Evolutionary conservation across 148 eudicot genomes (phyloP).

Genomic region (Dianthus caryophyllus): DNA sequence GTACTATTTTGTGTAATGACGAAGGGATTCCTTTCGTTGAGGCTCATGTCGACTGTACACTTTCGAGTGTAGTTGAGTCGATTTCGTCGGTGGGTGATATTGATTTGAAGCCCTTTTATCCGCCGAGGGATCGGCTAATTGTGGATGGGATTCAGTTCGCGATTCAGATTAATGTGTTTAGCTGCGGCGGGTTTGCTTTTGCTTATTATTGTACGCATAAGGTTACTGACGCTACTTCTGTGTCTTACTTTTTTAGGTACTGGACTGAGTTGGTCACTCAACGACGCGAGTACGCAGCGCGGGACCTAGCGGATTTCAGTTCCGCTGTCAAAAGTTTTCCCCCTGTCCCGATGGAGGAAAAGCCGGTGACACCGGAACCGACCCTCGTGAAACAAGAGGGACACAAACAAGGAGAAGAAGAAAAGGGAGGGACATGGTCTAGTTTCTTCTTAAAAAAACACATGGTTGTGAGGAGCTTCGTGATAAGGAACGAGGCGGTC

Average conservation of each 20-base stretch:
- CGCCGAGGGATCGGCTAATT: neutral
- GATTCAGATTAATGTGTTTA: slow-evolving; percentile 2
- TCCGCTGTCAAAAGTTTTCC: neutral
- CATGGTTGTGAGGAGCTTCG: neutral
- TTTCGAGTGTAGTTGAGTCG: neutral
- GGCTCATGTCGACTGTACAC: too few species aligned
- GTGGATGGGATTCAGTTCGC: neutral
- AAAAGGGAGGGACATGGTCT: neutral
- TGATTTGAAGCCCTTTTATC: neutral
- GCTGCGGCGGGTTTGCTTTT: too few species aligned
- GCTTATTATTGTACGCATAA: too few species aligned
- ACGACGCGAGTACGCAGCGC: neutral
- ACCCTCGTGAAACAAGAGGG: neutral
- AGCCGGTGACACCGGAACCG: neutral
- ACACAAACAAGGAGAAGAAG: neutral
- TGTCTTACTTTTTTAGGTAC: too few species aligned
- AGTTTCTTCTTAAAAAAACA: neutral
- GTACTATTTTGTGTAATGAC: neutral
- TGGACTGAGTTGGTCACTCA: too few species aligned
- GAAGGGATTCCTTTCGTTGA: slow-evolving; percentile 6
- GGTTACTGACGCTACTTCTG: too few species aligned
- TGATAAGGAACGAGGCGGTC: neutral
- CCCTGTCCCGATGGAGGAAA: too few species aligned
- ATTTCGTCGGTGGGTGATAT: neutral
- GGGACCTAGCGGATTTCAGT: neutral